Evolutionary conservation across 1,284 basidiomycete species (phyloP).

Genomic region (Amylostereum chailletii): DNA sequence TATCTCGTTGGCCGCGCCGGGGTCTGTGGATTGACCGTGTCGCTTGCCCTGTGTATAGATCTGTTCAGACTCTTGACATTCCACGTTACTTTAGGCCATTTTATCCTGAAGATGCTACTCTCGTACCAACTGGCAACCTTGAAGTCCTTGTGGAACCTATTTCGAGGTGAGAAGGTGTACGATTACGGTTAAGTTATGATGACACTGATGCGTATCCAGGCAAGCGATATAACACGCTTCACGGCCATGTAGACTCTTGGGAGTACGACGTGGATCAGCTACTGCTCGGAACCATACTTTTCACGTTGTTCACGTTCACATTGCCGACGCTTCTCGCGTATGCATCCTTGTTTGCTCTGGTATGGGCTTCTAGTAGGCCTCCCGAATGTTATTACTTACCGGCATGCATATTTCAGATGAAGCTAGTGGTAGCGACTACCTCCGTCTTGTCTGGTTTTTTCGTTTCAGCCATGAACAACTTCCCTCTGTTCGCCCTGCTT

Average conservation of each 20-base stretch:
- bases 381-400: too few species aligned
- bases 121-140: slow-evolving; percentile 52
- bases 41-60: slow-evolving; percentile 63
- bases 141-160: slow-evolving; percentile 85
- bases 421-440: slow-evolving; percentile 47
- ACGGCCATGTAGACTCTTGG: slow-evolving; percentile 80
- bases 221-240: slow-evolving; percentile 78
- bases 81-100: slow-evolving; percentile 72
- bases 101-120: slow-evolving; percentile 58
- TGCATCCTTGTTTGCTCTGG: slow-evolving; percentile 73
- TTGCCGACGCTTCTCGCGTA: slow-evolving; percentile 88
- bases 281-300: slow-evolving; percentile 89
- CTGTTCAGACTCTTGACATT: slow-evolving; percentile 57
- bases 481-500: slow-evolving; percentile 86
- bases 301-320: slow-evolving; percentile 86
- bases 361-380: slow-evolving; percentile 25
- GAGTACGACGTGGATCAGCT: slow-evolving; percentile 92
- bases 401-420: slow-evolving; percentile 34
- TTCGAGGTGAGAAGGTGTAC: slow-evolving; percentile 53
- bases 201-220: slow-evolving; percentile 34
- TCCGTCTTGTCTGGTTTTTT: slow-evolving; percentile 57
- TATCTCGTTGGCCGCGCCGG: slow-evolving; percentile 46
- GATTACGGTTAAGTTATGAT: too few species aligned
- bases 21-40: slow-evolving; percentile 61
- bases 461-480: slow-evolving; percentile 79